Conservation (phyloP, 2,329 filamentous ascomycete species). For the Colletotrichum sp. region DNA sequence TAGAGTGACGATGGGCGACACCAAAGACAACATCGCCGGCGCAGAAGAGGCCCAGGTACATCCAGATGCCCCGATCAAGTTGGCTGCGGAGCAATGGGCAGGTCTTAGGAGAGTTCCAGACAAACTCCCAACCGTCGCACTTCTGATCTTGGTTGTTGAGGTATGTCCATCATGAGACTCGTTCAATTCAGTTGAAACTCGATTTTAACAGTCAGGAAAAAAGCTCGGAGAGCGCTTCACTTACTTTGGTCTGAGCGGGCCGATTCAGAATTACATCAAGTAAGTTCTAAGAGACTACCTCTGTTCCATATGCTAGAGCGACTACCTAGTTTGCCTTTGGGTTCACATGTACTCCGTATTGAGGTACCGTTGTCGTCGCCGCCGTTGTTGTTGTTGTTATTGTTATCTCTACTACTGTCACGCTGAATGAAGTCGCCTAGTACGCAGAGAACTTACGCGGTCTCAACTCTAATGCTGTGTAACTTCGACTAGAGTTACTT, state of each 20-base stretch:
- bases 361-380: neutral
- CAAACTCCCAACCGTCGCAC: conserved; percentile 28
- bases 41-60: neutral
- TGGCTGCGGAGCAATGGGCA: neutral
- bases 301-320: neutral
- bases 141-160: conserved; percentile 31
- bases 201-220: conserved; percentile 3
- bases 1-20: neutral
- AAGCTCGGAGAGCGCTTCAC: conserved; percentile 33
- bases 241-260: conserved; percentile 33
- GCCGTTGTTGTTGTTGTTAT: too few relatives aligned
- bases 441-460: rapidly evolving
- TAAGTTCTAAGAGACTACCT: neutral
- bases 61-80: neutral
- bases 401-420: neutral
- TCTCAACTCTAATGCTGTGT: neutral
- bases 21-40: conserved; percentile 7
- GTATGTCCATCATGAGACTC: neutral
- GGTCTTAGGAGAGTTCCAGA: conserved; percentile 29
- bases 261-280: conserved; percentile 37
- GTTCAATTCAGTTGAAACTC: neutral
- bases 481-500: neutral
- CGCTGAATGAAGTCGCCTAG: rapidly evolving
- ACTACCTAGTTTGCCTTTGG: neutral
- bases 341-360: neutral